phyloP scores from a whole-genome alignment of 2,329 filamentous ascomycete genomes.

The Ascochyta clinopodiicola region DNA sequence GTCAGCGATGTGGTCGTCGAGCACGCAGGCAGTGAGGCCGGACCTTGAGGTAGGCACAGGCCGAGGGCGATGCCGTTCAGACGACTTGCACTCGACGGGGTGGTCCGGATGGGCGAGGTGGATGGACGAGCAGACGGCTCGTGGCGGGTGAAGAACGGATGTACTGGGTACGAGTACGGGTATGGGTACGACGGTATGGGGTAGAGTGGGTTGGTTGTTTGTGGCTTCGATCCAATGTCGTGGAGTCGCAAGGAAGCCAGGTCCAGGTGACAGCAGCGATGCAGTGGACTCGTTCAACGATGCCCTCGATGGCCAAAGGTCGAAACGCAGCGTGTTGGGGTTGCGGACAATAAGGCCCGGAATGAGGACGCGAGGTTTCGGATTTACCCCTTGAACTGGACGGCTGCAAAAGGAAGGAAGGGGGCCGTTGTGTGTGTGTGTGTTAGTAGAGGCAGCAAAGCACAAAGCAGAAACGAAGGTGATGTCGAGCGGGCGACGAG shows the following conservation, averaged over 20 bases:
- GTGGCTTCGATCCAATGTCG: slow-evolving; percentile 13
- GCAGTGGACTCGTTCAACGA: slow-evolving; percentile 46
- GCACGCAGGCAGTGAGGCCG: slow-evolving; percentile 14
- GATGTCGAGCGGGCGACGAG: slow-evolving; percentile 27
- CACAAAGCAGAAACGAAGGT: slow-evolving; percentile 34
- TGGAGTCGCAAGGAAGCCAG: slow-evolving; percentile 20
- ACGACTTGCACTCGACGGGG: slow-evolving; percentile 6
- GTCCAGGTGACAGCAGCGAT: slow-evolving; percentile 22
- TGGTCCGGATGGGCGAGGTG: slow-evolving; percentile 17
- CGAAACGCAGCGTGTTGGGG: slow-evolving; percentile 49
- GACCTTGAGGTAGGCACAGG: slow-evolving; percentile 35
- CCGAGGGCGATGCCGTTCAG: slow-evolving; percentile 11
- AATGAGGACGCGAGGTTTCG: slow-evolving; percentile 36
- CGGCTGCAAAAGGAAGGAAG: slow-evolving; percentile 40
- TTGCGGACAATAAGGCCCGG: slow-evolving; percentile 35
- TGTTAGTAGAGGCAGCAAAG: slow-evolving; percentile 1
- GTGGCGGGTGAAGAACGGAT: slow-evolving; percentile 10
- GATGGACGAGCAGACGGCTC: slow-evolving; percentile 9
- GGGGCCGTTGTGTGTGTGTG: slow-evolving; percentile 11
- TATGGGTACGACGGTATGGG: not conserved
- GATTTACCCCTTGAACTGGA: slow-evolving; percentile 36
- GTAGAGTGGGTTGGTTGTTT: slow-evolving; percentile 15
- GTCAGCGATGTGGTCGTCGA: slow-evolving; percentile 24
- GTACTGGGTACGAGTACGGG: slow-evolving; percentile 2
- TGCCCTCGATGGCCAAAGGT: slow-evolving; percentile 35